These are phyloP conservation scores for Poa pratensis DNA, from an alignment of 176 grass and related monocot genomes.

Conservation along the genomic window DNA sequence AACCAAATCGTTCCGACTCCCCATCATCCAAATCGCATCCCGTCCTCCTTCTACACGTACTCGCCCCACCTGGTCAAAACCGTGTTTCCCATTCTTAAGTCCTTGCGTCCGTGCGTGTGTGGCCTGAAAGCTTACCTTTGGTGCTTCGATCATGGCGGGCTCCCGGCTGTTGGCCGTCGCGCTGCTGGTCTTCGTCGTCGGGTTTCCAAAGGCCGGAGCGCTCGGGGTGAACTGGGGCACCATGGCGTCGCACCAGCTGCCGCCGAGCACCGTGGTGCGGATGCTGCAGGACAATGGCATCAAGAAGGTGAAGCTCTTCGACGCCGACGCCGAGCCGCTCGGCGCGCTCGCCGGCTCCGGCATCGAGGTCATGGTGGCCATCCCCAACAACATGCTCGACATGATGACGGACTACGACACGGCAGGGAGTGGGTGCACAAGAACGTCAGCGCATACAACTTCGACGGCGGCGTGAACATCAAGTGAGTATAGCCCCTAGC, in stretches of 20 bases:
- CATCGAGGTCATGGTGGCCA: conserved; percentile 68
- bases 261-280: conserved; percentile 52
- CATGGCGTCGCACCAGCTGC: conserved; percentile 70
- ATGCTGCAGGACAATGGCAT: conserved; percentile 71
- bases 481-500: conserved; percentile 49
- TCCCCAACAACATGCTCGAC: conserved; percentile 69
- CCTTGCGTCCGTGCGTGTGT: neutral
- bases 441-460: conserved; percentile 71
- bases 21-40: conserved; percentile 26
- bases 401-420: conserved; percentile 64
- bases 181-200: neutral
- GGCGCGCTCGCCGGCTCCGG: conserved; percentile 59
- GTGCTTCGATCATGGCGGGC: conserved; percentile 25
- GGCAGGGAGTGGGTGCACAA: conserved; percentile 63
- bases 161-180: neutral
- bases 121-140: neutral
- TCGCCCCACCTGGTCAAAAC: neutral
- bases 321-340: conserved; percentile 54
- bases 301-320: conserved; percentile 75
- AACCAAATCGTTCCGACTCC: conserved; percentile 34
- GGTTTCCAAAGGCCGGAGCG: conserved; percentile 14
- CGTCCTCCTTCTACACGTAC: neutral
- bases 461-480: conserved; percentile 72
- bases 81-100: neutral
- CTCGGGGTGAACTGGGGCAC: conserved; percentile 92